Evolutionary conservation across 495 filamentous ascomycete genomes (phyloP).

Genomic region (Aspergillus cavernicola): DNA sequence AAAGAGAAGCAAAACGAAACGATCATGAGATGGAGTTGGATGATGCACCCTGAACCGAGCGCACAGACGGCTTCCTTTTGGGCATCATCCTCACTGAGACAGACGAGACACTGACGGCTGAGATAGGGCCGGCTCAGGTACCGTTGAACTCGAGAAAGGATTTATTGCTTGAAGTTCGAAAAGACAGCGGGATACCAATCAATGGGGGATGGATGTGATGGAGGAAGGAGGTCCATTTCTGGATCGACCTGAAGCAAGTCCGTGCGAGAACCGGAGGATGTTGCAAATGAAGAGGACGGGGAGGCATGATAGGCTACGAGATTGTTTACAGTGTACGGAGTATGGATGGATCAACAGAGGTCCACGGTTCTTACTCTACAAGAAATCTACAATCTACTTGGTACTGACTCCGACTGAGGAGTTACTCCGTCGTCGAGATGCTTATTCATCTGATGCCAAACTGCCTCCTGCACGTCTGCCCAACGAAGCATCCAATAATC

Average conservation of each 20-base stretch:
- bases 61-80: slow-evolving; percentile 23
- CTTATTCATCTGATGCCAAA: slow-evolving; percentile 18
- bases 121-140: slow-evolving; percentile 8
- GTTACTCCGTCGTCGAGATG: slow-evolving; percentile 1
- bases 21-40: slow-evolving; percentile 22
- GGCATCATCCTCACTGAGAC: slow-evolving; percentile 17
- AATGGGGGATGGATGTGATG: slow-evolving; percentile 9
- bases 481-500: slow-evolving; percentile 50
- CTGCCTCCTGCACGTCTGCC: slow-evolving; percentile 44
- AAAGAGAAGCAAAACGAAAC: slow-evolving; percentile 6
- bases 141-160: background rate
- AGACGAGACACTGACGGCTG: background rate
- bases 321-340: background rate
- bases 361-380: background rate
- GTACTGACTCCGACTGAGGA: no score
- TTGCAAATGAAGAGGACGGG: background rate
- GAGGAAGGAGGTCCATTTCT: background rate
- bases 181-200: slow-evolving; percentile 12
- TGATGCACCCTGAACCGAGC: slow-evolving; percentile 18
- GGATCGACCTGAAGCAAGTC: background rate
- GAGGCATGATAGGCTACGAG: slow-evolving; percentile 1
- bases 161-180: background rate
- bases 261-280: slow-evolving; percentile 7
- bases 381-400: no score
- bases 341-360: slow-evolving; percentile 1